phyloP scores from a whole-genome alignment of 208 protist species.

The Leptomonas seymouri region DNA sequence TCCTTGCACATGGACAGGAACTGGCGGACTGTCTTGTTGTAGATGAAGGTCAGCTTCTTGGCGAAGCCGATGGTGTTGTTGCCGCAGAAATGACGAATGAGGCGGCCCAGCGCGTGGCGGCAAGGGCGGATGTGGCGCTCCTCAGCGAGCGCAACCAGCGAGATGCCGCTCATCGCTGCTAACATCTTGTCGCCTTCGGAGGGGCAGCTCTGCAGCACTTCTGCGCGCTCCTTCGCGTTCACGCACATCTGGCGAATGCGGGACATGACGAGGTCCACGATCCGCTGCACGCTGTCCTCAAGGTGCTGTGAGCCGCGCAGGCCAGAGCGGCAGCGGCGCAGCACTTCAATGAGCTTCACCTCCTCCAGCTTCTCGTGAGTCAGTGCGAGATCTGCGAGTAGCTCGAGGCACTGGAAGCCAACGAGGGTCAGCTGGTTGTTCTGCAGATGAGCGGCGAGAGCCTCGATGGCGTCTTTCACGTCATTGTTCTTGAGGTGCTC shows the following conservation, averaged over 20 bases:
- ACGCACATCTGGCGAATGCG: slow-evolving; percentile 51
- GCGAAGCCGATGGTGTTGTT: slow-evolving; percentile 67
- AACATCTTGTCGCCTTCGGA: slow-evolving; percentile 56
- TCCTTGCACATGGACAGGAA: slow-evolving; percentile 65
- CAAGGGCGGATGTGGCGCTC: slow-evolving; percentile 63
- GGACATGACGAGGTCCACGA: slow-evolving; percentile 53
- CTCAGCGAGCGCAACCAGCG: slow-evolving; percentile 46
- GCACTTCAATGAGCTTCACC: slow-evolving; percentile 34
- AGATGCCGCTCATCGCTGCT: slow-evolving; percentile 56
- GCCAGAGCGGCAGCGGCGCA: slow-evolving; percentile 38
- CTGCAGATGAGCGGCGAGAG: slow-evolving; percentile 38
- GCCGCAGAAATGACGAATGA: slow-evolving; percentile 57
- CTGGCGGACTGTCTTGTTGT: slow-evolving; percentile 54
- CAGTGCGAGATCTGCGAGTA: slow-evolving; percentile 65
- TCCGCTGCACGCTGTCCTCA: slow-evolving; percentile 52
- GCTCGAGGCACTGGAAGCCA: slow-evolving; percentile 54
- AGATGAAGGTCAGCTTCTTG: slow-evolving; percentile 65
- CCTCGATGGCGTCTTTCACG: slow-evolving; percentile 57
- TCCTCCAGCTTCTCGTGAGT: slow-evolving; percentile 32
- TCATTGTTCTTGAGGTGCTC: slow-evolving; percentile 48
- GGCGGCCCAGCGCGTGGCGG: slow-evolving; percentile 30
- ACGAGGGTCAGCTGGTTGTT: slow-evolving; percentile 42
- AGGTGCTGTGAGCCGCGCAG: slow-evolving; percentile 58
- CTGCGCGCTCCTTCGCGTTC: slow-evolving; percentile 30
- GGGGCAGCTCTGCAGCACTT: slow-evolving; percentile 34